phyloP scores from a whole-genome alignment of 805 yeast species.

The Wickerhamiella galacta region DNA sequence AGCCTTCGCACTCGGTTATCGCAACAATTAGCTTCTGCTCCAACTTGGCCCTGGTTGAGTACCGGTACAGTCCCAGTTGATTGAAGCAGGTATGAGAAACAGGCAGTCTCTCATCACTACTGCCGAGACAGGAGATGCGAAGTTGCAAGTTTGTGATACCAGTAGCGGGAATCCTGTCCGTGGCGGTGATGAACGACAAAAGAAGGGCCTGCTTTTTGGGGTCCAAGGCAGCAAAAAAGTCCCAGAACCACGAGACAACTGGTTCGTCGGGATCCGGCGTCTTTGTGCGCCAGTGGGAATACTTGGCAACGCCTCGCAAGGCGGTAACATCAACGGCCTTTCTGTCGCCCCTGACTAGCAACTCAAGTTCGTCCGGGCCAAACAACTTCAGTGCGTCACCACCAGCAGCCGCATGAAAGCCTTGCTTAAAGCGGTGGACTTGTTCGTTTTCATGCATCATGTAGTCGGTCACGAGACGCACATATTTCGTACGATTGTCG shows the following conservation, averaged over 20 bases:
- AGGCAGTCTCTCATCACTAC: conserved; percentile 43
- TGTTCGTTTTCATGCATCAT: conserved; percentile 38
- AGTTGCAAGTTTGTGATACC: conserved; percentile 66
- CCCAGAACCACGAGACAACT: conserved; percentile 77
- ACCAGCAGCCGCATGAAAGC: conserved; percentile 62
- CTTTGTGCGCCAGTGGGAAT: conserved; percentile 40
- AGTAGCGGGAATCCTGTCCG: conserved; percentile 84
- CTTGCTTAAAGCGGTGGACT: conserved; percentile 43
- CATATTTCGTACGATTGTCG: conserved; percentile 43
- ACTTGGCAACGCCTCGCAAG: conserved; percentile 55
- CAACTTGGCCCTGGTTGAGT: conserved; percentile 38
- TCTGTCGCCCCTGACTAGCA: conserved; percentile 60
- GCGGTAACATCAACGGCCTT: conserved; percentile 53
- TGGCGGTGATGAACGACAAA: conserved; percentile 69
- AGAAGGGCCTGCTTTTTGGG: conserved; percentile 41
- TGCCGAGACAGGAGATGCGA: conserved; percentile 42
- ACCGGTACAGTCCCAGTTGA: conserved; percentile 63
- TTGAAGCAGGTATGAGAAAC: conserved; percentile 91
- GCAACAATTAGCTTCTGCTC: conserved; percentile 46
- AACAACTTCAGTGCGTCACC: conserved; percentile 70
- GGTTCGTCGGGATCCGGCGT: conserved; percentile 19
- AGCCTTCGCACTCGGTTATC: conserved; percentile 67
- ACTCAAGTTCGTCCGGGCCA: conserved; percentile 65
- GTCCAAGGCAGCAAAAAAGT: conserved; percentile 35
- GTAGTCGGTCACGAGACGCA: conserved; percentile 44